Evolutionary conservation across 2,329 filamentous ascomycete genomes (phyloP), one percentile per base, ranked within the genome.

Genomic region (Microdochium paspali): DNA sequence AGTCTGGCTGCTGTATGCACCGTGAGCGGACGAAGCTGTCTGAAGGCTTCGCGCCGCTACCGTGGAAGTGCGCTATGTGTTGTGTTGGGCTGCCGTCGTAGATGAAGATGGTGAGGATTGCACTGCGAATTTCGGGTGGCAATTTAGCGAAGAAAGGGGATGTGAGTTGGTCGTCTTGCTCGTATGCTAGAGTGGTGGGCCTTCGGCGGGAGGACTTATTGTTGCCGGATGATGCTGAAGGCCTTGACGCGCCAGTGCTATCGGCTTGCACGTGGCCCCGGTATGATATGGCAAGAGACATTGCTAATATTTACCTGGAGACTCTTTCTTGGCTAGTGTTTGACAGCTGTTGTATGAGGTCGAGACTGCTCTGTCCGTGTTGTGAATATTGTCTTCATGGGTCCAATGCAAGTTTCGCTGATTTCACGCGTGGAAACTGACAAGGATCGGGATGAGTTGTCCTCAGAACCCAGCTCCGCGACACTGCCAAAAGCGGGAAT

Each of bases 11-110:
- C 13, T 28, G 26, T 28, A 28, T 13, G 13, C 45, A 46, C 3
- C 28, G 45, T 3, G 35, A 13, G 4, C 45, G 45, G 20, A 46
- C 15, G 24, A 46, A 46, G 20, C 31, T 23, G 23, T 44, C 42
- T 9, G 20, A 4, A 23, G 13, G 20, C 24, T 23, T 15, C 7
- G 26, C 18, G 35, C 35, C 18, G 20, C 13, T 20, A 7, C 23
- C 35, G 15, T 46, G 20, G 32, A 42, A 40, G 32, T 46, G 45
- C 9, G 35, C 45, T 12, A 46, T 42, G 45, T 46, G 45, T 30
- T 46, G 45, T 12, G 45, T 39, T 13, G 31, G 20, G 21, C 18
- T 35, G 24, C 45, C 45, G 13, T 35, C 25, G 25, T 24, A 47
- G 24, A 47, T 15, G n/a, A 43, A 20, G 10, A 32, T 30, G 12